Evolutionary conservation across 192 early-diverging fungal species (phyloP), one percentile per base, ranked within the genome.

Genomic region (Pilaira anomala): DNA sequence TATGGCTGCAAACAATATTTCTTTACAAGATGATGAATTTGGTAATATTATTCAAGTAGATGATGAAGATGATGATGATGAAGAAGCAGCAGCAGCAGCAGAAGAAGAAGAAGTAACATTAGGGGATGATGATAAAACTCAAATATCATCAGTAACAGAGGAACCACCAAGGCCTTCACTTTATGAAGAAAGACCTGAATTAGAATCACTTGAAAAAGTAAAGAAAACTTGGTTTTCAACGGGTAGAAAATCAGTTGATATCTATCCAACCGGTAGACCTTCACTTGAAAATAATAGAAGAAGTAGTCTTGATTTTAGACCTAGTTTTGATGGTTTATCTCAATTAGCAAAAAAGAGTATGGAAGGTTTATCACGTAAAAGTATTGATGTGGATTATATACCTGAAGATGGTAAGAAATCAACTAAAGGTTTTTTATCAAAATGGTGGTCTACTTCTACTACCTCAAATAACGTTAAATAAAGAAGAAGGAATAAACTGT

Each of bases 151-250:
- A n/a, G n/a, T n/a, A n/a, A n/a, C n/a, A 11, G 62, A 65, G 7
- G 58, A 60, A 21, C 41, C 48, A 30, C 63, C 73, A 26, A 62
- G 67, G 1, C 48, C 63, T 0, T 66, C 68, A 22, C n/a, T 65
- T 14, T 28, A 46, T 9, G 65, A 66, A 19, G 63, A 66, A 16
- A 52, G 63, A 28, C 65, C 71, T 5, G 65, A 72, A 21, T 30
- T 67, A n/a, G 67, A 69, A 19, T 56, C 61, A 45, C 30, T 66
- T 18, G 45, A 66, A 22, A 67, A 75, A 25, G 57, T 63, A 24
- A 75, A 75, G n/a, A 75, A 75, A 36, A 25, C 68, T n/a, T 75
- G 73, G 73, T 36, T 36, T 36, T 36, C 33, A 36, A 69, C 68
- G 67, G 50, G 48, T 21, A 60, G 68, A 24, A 60, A 45, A 19